Conservation (phyloP, 129 eudicot species). For the Deinandra increscens region DNA sequence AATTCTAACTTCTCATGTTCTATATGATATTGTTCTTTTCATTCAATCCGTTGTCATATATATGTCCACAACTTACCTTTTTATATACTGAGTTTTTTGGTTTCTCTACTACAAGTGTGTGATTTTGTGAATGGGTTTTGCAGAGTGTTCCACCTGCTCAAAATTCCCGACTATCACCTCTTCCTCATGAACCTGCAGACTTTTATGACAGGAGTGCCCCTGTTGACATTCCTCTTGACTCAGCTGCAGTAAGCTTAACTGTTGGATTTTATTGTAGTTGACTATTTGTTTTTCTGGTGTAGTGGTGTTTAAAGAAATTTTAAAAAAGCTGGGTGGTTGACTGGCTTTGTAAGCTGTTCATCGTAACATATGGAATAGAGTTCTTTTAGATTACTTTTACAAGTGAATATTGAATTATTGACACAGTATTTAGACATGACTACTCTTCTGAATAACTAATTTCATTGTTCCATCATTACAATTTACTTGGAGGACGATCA, state of each 20-base stretch:
- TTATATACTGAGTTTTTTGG: neutral
- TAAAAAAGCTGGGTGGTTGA: neutral
- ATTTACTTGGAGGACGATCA: neutral
- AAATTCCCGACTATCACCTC: slow-evolving; percentile 88
- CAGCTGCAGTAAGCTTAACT: slow-evolving; percentile 52
- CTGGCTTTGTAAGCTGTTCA: slow-evolving; percentile 15
- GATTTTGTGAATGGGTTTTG: slow-evolving; percentile 8
- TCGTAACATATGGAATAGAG: neutral
- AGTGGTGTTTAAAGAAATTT: neutral
- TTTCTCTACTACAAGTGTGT: neutral
- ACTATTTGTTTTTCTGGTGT: neutral
- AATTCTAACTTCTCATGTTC: neutral
- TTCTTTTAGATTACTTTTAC: neutral
- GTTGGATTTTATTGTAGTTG: neutral
- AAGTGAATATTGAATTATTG: neutral
- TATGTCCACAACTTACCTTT: neutral
- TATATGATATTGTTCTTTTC: neutral
- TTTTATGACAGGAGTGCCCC: slow-evolving; percentile 85
- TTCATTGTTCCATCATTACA: neutral
- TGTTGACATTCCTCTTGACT: slow-evolving; percentile 90
- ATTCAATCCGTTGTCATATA: neutral
- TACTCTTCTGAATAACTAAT: neutral
- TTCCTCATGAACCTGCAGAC: slow-evolving; percentile 98
- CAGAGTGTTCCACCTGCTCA: slow-evolving; percentile 80
- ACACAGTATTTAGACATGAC: neutral